Base-by-base conservation (phyloP, 2,329 filamentous ascomycete genomes). In the Ceratocystis lukuohia region DNA sequence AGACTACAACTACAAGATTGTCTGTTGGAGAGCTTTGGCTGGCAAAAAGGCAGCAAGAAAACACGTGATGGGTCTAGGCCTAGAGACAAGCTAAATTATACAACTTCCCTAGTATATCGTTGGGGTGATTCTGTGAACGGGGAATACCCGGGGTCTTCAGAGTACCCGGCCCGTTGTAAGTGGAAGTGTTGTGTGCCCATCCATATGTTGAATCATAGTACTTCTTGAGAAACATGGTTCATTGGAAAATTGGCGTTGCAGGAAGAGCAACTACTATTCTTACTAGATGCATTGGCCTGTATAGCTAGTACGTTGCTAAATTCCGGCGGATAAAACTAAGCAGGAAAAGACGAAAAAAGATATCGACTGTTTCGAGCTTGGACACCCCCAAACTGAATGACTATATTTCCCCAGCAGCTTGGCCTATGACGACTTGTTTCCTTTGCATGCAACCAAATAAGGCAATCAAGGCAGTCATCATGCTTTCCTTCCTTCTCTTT, bases 361-460 rank as follows among this genome's bases (percentile, higher is more conserved):
- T 17, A 20, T 59, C 28, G 56, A 37, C 56, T 59, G 56, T 59
- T 59, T 59, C 28, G 56, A 59, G 56, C 56, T 59, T 59, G 25
- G 56, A 37, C 56, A 33, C 22, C 53, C 22, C 8, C 53, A 7
- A 57, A 15, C 22, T 57, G 53, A 57, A 37, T 37, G 30, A 30
- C 56, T 59, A 59, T 15, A 37, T 59, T 30, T 59, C 28, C 22
- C 56, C 22, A 37, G 28, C 20, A 17, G 17, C 28, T 37, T 59
- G 28, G 25, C 28, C 15, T 37, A 59, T 59, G 56, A 59, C 28
- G 25, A n/a, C 15, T 59, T n/a, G 28, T 57, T 57, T 57, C 25
- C 22, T 57, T 57, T 33, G 53, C 53, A 57, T 28, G 53, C 53
- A 57, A 15, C 56, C 25, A 20, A 33, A 59, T 33, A 33, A 33